phyloP scores from a whole-genome alignment of 768 basidiomycete genomes.

The Naganishia vishniacii region DNA sequence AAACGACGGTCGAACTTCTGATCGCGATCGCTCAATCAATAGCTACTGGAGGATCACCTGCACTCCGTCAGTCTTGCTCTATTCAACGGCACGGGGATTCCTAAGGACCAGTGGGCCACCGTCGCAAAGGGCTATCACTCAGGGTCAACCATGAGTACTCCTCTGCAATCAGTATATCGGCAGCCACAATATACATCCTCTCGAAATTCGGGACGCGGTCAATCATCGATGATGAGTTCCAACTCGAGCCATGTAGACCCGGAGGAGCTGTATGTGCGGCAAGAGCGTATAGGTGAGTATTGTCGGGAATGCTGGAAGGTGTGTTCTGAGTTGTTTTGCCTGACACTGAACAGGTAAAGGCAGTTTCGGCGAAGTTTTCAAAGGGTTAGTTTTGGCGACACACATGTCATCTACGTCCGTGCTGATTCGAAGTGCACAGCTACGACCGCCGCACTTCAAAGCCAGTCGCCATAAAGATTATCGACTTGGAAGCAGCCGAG shows the following conservation, averaged over 20 bases:
- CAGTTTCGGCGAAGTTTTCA: conserved; percentile 98
- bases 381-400: conserved; percentile 59
- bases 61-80: no score
- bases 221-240: not conserved
- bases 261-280: conserved; percentile 69
- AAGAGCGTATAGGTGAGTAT: conserved; percentile 76
- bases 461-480: conserved; percentile 99
- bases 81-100: no score
- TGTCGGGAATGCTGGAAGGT: conserved; percentile 40
- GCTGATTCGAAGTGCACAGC: conserved; percentile 50
- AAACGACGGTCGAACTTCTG: no score
- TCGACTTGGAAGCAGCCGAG: conserved; percentile 96
- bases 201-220: not conserved
- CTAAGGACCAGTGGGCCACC: no score
- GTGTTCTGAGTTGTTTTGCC: not conserved
- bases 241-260: not conserved
- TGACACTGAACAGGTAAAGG: conserved; percentile 57
- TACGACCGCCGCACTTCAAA: conserved; percentile 92
- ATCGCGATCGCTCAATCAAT: no score
- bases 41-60: no score
- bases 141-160: not conserved
- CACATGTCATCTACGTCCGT: not conserved
- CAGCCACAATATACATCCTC: not conserved
- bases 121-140: not conserved
- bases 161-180: not conserved